Evolutionary conservation across 768 basidiomycete species (phyloP).

Genomic region (Boletus insuetus): DNA sequence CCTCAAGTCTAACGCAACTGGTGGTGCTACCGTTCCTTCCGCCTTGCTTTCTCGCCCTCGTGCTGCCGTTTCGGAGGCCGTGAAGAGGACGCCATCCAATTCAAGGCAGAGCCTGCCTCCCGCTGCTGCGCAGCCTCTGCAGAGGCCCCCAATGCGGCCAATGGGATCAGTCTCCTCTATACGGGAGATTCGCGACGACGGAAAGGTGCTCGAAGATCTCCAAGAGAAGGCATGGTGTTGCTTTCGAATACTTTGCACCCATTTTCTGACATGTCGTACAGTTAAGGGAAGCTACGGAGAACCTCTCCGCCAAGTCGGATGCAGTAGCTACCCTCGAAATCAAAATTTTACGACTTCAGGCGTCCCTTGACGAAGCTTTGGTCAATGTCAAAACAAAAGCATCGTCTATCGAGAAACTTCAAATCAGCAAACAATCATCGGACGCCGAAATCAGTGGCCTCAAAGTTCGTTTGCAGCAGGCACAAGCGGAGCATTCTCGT

Average conservation of each 20-base stretch:
- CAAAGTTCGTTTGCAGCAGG: conserved; percentile 39
- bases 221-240: conserved; percentile 51
- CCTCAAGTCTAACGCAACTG: conserved; percentile 39
- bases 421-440: conserved; percentile 45
- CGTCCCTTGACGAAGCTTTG: conserved; percentile 45
- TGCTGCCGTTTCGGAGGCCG: conserved; percentile 64
- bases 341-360: conserved; percentile 48
- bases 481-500: conserved; percentile 30
- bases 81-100: conserved; percentile 46
- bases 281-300: conserved; percentile 60
- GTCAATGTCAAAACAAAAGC: conserved; percentile 50
- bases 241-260: background rate
- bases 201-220: conserved; percentile 53
- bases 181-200: conserved; percentile 63
- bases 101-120: conserved; percentile 42
- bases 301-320: conserved; percentile 51
- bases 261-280: conserved; percentile 25
- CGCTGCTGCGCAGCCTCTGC: conserved; percentile 19
- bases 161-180: conserved; percentile 71
- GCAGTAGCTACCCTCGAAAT: conserved; percentile 51
- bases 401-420: conserved; percentile 43
- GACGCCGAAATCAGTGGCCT: conserved; percentile 48
- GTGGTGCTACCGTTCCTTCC: conserved; percentile 22
- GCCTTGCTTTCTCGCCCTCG: conserved; percentile 49
- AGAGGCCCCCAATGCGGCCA: conserved; percentile 45